Conservation (phyloP, 106 monocot species). For the Acorus calamus region DNA sequence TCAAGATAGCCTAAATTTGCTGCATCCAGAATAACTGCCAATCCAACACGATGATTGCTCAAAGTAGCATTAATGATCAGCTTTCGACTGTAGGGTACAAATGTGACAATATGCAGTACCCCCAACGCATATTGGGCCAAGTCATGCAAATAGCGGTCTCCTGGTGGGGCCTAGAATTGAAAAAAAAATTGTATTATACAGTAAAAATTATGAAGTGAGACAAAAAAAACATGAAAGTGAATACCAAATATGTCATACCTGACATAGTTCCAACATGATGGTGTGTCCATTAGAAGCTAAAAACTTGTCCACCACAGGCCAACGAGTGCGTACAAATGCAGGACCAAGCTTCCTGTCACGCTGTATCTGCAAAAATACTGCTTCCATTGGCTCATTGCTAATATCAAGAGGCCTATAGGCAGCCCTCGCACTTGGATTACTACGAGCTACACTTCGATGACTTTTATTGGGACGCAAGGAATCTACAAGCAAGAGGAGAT, state of each 20-base stretch:
- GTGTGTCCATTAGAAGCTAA: constrained; percentile 75
- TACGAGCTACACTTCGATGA: constrained; percentile 46
- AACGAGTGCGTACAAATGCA: constrained; percentile 74
- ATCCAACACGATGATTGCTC: constrained; percentile 89
- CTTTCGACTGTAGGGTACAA: constrained; percentile 71
- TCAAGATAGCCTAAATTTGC: constrained; percentile 67
- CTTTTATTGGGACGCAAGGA: constrained; percentile 86
- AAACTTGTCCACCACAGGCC: constrained; percentile 85
- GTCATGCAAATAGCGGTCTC: constrained; percentile 89
- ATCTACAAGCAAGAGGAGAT: constrained; percentile 86
- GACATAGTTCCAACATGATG: constrained; percentile 79
- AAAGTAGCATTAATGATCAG: constrained; percentile 65
- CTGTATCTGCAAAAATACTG: constrained; percentile 78
- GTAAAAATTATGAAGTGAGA: background rate
- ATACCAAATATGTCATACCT: constrained; percentile 27
- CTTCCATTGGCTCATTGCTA: constrained; percentile 91
- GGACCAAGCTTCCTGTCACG: constrained; percentile 91
- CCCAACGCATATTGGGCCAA: constrained; percentile 91
- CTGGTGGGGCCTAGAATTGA: constrained; percentile 59
- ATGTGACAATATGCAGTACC: constrained; percentile 85
- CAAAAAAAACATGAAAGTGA: background rate
- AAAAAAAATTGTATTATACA: constrained; percentile 4
- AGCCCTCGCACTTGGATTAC: constrained; percentile 54
- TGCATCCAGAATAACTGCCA: constrained; percentile 88
- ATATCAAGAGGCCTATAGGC: constrained; percentile 91